Conservation (phyloP, 2,329 filamentous ascomycete species). For the Helotiales sp. region DNA sequence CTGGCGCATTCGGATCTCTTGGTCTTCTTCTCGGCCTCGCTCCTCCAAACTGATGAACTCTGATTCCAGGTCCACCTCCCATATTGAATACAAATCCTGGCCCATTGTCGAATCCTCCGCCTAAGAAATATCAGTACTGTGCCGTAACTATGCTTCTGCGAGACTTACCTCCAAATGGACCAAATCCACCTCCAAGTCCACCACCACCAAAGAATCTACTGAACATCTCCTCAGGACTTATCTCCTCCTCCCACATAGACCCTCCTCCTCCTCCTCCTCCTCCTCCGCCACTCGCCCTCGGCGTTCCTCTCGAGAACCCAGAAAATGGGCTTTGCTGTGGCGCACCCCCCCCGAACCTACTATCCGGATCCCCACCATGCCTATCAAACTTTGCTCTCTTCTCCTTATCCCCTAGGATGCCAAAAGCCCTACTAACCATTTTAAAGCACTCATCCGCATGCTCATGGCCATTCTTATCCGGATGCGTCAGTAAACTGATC, state of each 20-base stretch:
- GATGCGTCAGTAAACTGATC: conserved; percentile 90
- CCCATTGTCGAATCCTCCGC: conserved; percentile 70
- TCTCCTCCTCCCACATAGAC: conserved; percentile 84
- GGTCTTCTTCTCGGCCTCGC: conserved; percentile 76
- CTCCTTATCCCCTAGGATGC: conserved; percentile 89
- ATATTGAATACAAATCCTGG: conserved; percentile 96
- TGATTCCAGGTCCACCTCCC: conserved; percentile 86
- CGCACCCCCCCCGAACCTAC: conserved; percentile 70
- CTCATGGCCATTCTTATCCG: conserved; percentile 97
- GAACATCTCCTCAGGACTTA: conserved; percentile 96
- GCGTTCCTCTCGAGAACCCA: conserved; percentile 58
- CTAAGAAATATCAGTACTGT: conserved; percentile 29
- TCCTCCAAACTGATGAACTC: conserved; percentile 95
- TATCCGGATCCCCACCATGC: conserved; percentile 92
- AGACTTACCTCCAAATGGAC: conserved; percentile 66
- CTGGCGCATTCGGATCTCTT: conserved; percentile 61
- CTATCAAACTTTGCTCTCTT: conserved; percentile 89
- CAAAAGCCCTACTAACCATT: conserved; percentile 93
- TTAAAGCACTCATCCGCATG: conserved; percentile 98
- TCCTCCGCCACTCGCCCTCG: conserved; percentile 37
- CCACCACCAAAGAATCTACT: conserved; percentile 89
- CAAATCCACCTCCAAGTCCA: conserved; percentile 60
- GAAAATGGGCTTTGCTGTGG: conserved; percentile 68
- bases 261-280: conserved; percentile 53
- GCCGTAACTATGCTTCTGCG: background rate